Evolutionary conservation across 352 stramenopile genomes (phyloP).

Genomic region (Pseudoperonospora humuli): DNA sequence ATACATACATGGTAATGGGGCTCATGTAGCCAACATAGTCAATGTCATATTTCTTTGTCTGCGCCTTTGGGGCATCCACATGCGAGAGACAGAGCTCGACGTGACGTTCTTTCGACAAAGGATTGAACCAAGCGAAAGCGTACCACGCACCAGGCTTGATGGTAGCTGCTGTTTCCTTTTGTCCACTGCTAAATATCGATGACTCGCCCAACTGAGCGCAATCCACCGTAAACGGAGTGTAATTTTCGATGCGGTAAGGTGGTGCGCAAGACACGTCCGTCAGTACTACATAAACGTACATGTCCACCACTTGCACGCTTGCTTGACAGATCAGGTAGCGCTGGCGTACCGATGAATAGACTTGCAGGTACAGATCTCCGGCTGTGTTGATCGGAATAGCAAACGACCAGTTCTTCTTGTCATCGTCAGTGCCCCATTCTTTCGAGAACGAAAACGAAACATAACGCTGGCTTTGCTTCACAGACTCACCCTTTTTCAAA

Average conservation of each 20-base stretch:
- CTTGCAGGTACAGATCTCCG: constrained; percentile 71
- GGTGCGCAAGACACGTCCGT: constrained; percentile 72
- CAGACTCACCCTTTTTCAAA: constrained; percentile 60
- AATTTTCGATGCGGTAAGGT: constrained; percentile 85
- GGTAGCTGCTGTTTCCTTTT: constrained; percentile 39
- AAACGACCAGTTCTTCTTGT: constrained; percentile 70
- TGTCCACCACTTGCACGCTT: constrained; percentile 83
- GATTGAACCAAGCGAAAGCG: constrained; percentile 81
- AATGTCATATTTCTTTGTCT: constrained; percentile 76
- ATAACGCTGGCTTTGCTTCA: constrained; percentile 58
- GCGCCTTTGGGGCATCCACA: constrained; percentile 37
- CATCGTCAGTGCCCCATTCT: constrained; percentile 38
- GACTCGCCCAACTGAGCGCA: constrained; percentile 62
- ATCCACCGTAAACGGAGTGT: constrained; percentile 74
- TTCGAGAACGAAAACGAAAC: constrained; percentile 75
- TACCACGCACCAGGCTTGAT: constrained; percentile 67
- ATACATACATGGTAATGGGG: constrained; percentile 48
- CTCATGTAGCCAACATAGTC: constrained; percentile 76
- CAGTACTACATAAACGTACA: constrained; percentile 84
- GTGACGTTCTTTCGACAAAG: constrained; percentile 75
- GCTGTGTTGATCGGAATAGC: constrained; percentile 69
- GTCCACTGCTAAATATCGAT: constrained; percentile 52
- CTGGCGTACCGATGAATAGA: constrained; percentile 68
- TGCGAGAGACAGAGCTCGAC: constrained; percentile 61
- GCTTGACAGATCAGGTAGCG: constrained; percentile 74